Evolutionary conservation across 352 stramenopile species (phyloP), one percentile per base, ranked within the genome.

Genomic region (Phytophthora lateralis): DNA sequence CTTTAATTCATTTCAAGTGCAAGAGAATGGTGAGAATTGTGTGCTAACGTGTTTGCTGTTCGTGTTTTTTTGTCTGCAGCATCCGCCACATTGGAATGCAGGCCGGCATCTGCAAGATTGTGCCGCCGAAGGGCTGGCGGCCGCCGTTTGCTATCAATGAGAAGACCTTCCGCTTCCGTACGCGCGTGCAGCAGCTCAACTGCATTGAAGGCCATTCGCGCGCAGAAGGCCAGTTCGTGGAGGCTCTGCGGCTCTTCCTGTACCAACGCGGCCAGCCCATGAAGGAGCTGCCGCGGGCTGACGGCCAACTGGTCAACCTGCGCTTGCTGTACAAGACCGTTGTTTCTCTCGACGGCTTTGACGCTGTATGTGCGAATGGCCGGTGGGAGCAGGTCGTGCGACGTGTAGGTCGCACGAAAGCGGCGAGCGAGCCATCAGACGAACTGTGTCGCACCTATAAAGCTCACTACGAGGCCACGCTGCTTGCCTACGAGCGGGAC

Each of bases 101-200:
- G 53, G 97, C 97, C 51, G 98, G 97, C 24, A 99, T 99, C 63
- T 98, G 90, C 73, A 99, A 99, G 78, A 99, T 99, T 71, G 96
- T 99, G 15, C 97, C 98, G 55, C 98, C 98, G 0, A 54, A 74
- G 24, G 97, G 91, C 38, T 99, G 96, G 96, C 90, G 92, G 18
- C 95, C 93, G 12, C 86, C 85, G 20, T 96, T 91, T 51, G 80
- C 90, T 37, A 85, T 96, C 37, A 92, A 97, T 56, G 82, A 95
- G 48, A 87, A 89, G 54, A 85, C 73, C 0, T 89, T 95, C 69
- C 76, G 76, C 46, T 98, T 99, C 67, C 80, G 90, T 62, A 99
- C 97, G 34, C 96, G 98, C 54, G 82, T 98, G 50, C 98, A 99
- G 82, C 86, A 95, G 44, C 82, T 99, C 53, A 96, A 99, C 83